Conservation (phyloP, 2,329 filamentous ascomycete species). For the Sporothrix dimorphospora region DNA sequence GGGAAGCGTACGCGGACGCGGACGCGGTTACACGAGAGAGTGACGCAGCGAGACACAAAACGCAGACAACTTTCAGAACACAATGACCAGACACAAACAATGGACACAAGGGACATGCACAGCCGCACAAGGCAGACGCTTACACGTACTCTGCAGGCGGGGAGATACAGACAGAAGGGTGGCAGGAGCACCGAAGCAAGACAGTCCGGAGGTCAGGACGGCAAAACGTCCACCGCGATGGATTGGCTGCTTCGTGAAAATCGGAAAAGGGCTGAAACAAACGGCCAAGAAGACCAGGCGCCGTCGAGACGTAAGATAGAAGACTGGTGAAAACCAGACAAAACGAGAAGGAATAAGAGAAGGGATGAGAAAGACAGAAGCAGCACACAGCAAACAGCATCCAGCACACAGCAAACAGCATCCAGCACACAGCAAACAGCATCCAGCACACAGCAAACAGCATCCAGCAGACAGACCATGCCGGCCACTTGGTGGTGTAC, state of each 20-base stretch:
- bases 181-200: background rate
- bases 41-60: background rate
- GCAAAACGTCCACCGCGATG: background rate
- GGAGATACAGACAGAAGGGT: background rate
- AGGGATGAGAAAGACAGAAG: background rate
- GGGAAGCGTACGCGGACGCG: background rate
- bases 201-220: background rate
- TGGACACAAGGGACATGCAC: too few relatives aligned
- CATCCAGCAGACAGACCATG: background rate
- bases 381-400: too few relatives aligned
- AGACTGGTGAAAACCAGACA: background rate
- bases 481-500: background rate
- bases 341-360: background rate
- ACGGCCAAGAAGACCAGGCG: background rate
- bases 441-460: too few relatives aligned
- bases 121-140: background rate
- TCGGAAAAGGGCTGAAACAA: background rate
- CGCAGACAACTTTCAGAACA: background rate
- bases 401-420: too few relatives aligned
- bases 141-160: background rate
- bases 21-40: background rate
- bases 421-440: too few relatives aligned
- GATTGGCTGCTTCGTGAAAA: background rate
- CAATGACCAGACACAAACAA: background rate
- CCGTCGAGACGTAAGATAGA: background rate